Base-by-base conservation (phyloP, 371 early-diverging fungal genomes). In the Blakeslea trispora region DNA sequence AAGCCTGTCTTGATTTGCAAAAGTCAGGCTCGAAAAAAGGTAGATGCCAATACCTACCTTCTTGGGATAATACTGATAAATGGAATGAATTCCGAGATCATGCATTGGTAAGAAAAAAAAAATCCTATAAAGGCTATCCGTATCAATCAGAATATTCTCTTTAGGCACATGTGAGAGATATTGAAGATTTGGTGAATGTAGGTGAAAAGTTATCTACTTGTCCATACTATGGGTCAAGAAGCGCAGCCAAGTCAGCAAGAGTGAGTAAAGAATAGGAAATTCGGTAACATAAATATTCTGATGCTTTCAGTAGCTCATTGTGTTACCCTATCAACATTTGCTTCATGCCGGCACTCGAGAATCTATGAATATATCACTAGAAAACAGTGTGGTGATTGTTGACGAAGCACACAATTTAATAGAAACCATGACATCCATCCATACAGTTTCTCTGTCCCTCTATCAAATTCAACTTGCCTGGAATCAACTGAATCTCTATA, bases 361-460 rank as follows among this genome's bases (percentile, higher is more conserved):
- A 47, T 81, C 94, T 0, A 74, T 90, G 42, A 91, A 90, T 4
- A 82, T 97, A 5, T 74, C 80, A 0, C 65, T 96, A 19, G 81
- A 87, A 31, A 72, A 81, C 67, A 85, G 84, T 34, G 69, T 95
- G 17, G 86, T 96, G 1, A 86, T 96, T 13, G 72, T 96, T 35
- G 97, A 95, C 66, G 96, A 95, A 70, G 97, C 97, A 0, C 95
- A 94, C 65, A 94, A 96, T 55, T 63, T 91, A 44, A 85, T 89
- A 23, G 90, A 91, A 59, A 88, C 91, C 1, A 72, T 91, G 23
- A 76, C 81, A 32, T 67, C 84, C 9, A 77, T 84, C 23, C 81
- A 89, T 53, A 83, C 88, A 0, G 74, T 82, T 1, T 24, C 62
- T 1, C 43, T 90, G 6, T 68, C 77, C 4, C 45, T 74, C 31